Percentiles rank a stretch among this genome's conserved stretches.
These are phyloP conservation scores for Austroboletus niveus DNA, from an alignment of 1,284 basidiomycete genomes.

Conservation along the genomic window DNA sequence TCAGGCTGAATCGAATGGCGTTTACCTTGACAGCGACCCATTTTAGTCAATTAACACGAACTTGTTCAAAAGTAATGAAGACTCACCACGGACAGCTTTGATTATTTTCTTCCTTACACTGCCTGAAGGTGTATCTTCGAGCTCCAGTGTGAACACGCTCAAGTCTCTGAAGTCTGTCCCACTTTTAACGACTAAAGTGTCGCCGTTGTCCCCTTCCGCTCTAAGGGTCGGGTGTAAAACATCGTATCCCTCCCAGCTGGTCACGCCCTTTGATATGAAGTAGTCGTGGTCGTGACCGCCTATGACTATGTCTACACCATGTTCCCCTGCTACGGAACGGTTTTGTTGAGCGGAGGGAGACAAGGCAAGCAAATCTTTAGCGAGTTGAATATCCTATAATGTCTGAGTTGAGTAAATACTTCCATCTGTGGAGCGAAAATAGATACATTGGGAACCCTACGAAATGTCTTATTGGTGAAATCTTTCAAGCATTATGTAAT, in stretches of 20 bases:
- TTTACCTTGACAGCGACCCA: constrained; percentile 44
- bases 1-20: constrained; percentile 62
- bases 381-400: constrained; percentile 55
- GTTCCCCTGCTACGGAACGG: constrained; percentile 46
- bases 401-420: constrained; percentile 37
- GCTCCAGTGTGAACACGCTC: constrained; percentile 67
- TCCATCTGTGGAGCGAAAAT: constrained; percentile 10
- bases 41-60: background rate
- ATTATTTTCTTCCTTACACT: constrained; percentile 71
- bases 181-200: constrained; percentile 78
- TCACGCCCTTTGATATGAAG: constrained; percentile 76
- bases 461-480: background rate
- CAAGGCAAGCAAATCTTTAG: constrained; percentile 59
- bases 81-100: constrained; percentile 56
- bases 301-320: constrained; percentile 84
- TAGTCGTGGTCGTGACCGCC: constrained; percentile 93
- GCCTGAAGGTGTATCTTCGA: constrained; percentile 59
- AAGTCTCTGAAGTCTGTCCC: constrained; percentile 91
- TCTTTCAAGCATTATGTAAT: background rate
- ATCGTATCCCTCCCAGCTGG: constrained; percentile 72
- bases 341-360: constrained; percentile 54
- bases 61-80: background rate
- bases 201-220: constrained; percentile 72
- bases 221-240: constrained; percentile 58
- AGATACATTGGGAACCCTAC: constrained; percentile 48